These are phyloP conservation scores for Pyrenochaeta sp. DNA, from an alignment of 2,329 filamentous ascomycete genomes.

Conservation along the genomic window DNA sequence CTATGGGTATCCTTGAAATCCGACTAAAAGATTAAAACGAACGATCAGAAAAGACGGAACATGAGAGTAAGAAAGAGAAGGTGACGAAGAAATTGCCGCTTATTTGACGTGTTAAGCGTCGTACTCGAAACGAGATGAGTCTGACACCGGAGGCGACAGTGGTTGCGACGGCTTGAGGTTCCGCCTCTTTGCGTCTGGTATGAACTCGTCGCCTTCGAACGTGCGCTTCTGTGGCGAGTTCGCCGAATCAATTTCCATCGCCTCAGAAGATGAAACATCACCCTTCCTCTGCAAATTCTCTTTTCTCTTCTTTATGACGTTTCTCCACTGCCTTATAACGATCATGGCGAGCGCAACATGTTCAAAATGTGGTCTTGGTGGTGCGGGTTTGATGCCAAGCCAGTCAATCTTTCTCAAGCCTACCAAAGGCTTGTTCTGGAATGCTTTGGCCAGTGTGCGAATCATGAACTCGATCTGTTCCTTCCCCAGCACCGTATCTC, in stretches of 20 bases:
- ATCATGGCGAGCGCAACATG: conserved; percentile 35
- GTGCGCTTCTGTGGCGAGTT: conserved; percentile 26
- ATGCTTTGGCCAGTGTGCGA: conserved; percentile 33
- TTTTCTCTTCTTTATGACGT: conserved; percentile 26
- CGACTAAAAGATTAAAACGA: background rate
- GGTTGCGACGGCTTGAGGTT: conserved; percentile 26
- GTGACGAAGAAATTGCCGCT: background rate
- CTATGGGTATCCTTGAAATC: conserved; percentile 1
- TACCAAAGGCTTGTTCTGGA: conserved; percentile 36
- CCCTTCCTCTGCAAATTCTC: conserved; percentile 19
- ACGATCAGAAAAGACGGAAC: too few relatives aligned
- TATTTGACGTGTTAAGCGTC: background rate
- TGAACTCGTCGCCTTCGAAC: conserved; percentile 19
- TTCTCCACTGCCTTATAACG: conserved; percentile 41
- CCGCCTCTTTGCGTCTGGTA: conserved; percentile 28
- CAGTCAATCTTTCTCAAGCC: conserved; percentile 44
- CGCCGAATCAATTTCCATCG: conserved; percentile 4
- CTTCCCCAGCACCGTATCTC: conserved; percentile 31
- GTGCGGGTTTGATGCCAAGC: conserved; percentile 37
- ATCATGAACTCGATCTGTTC: conserved; percentile 43
- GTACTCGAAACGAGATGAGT: conserved; percentile 19
- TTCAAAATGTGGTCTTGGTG: conserved; percentile 34
- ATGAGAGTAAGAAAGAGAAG: background rate
- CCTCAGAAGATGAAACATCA: conserved; percentile 8
- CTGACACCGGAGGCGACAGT: conserved; percentile 37